phyloP scores from a whole-genome alignment of 768 basidiomycete genomes.

The Mycena indigotica region DNA sequence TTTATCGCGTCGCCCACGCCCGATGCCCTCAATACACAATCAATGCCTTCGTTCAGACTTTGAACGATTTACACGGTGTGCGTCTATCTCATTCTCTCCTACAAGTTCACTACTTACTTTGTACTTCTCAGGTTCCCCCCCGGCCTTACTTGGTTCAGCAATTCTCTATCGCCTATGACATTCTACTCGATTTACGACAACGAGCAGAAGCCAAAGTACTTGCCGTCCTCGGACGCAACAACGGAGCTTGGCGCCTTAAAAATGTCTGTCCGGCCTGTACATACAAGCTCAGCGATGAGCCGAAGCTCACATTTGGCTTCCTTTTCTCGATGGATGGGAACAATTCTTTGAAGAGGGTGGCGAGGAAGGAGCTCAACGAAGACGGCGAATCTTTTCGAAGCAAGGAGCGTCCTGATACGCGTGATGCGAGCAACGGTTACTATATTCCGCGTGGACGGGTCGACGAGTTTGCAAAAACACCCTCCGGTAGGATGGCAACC shows the following conservation, averaged over 20 bases:
- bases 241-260: slow-evolving; percentile 23
- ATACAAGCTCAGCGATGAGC: slow-evolving; percentile 27
- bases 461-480: neutral
- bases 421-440: neutral
- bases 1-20: neutral
- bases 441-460: neutral
- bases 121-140: slow-evolving; percentile 1
- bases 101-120: neutral
- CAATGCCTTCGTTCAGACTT: neutral
- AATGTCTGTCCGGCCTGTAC: slow-evolving; percentile 30
- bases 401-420: neutral
- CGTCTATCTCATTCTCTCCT: neutral
- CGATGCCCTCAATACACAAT: neutral
- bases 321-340: slow-evolving; percentile 30
- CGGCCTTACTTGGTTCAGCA: slow-evolving; percentile 16
- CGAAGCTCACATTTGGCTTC: slow-evolving; percentile 16
- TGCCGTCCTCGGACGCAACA: slow-evolving; percentile 20
- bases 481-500: neutral
- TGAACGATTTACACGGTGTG: neutral
- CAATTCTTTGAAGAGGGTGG: slow-evolving; percentile 23
- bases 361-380: neutral
- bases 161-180: slow-evolving; percentile 22
- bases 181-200: slow-evolving; percentile 20
- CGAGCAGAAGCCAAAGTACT: slow-evolving; percentile 8
- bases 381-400: neutral